Base-by-base conservation (phyloP, 1,139 yeast species). In the Martiniozyma asiatica region DNA sequence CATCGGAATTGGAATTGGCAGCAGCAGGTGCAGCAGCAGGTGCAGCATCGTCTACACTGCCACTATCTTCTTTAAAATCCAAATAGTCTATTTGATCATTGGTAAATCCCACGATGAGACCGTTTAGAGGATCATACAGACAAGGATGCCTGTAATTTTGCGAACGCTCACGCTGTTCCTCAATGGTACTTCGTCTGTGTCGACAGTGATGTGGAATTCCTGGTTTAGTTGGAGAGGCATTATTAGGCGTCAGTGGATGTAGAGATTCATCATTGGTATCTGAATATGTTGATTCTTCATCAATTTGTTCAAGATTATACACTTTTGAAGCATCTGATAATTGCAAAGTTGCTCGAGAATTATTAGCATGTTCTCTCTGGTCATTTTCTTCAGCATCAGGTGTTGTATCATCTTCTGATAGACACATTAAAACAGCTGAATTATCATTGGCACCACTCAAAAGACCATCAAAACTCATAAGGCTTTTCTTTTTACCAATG, bases 101-200 rank as follows among this genome's bases (percentile, higher is more conserved):
- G 16, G 63, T 64, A 40, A 70, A 70, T 8, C 74, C 76, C 11
- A 68, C 54, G 67, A 74, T 64, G 6, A 76, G 73, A 0, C 76
- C 77, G 39, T 68, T 59, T 33, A 68, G 48, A 6, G 66, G 63
- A 36, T 67, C 69, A 3, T 50, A 48, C 26, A 70, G 46, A 32
- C 54, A 54, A 0, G 78, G 78, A 41, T 68, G 63, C 0, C 65
- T 60, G 41, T 69, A 70, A 37, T 62, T 68, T 13, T 66, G 60
- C 32, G 50, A 59, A 34, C 59, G 65, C 41, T 70, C 77, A 33
- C 76, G 44, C 37, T 68, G 73, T 44, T 70, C 77, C 41, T 70
- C 77, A 15, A 70, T 59, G 0, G 77, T 70, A 32, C 57, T 51
- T 9, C 52, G 35, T 25, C 52, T 45, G 30, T 17, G 18, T 9